A percentile compares a stretch with the other conserved stretches of the same genome.
phyloP scores from a whole-genome alignment of 257 asterid species.

The Salvia rosmarinus region DNA sequence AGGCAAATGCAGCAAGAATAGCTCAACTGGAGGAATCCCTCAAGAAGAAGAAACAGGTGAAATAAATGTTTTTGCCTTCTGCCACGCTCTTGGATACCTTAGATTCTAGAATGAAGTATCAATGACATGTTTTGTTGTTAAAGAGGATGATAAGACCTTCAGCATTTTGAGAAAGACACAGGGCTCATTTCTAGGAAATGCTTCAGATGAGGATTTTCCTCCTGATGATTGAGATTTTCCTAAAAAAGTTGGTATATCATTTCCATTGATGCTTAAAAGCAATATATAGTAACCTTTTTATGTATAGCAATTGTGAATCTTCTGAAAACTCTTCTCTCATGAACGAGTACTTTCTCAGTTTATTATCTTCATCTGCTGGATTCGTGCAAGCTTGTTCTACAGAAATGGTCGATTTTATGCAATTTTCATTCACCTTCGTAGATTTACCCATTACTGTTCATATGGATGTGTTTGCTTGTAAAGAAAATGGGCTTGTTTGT shows the following conservation, averaged over 20 bases:
- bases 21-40: constrained; percentile 85
- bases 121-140: constrained; percentile 21
- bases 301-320: constrained; percentile 14
- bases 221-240: constrained; percentile 52
- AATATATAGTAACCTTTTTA: neutral
- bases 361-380: constrained; percentile 8
- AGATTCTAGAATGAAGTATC: constrained; percentile 18
- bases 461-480: neutral
- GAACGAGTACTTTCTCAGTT: neutral
- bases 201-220: constrained; percentile 94
- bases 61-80: constrained; percentile 26
- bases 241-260: constrained; percentile 4
- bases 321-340: neutral
- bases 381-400: neutral
- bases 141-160: constrained; percentile 90
- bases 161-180: constrained; percentile 79
- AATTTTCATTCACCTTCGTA: neutral
- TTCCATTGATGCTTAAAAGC: constrained; percentile 18
- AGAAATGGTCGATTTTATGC: neutral
- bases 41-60: constrained; percentile 93
- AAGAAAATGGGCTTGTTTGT: constrained; percentile 2
- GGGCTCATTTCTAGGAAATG: constrained; percentile 87
- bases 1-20: constrained; percentile 61
- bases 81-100: neutral
- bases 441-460: neutral